Conservation (phyloP, 78 protist genomes). For the Pelomyxa schiedti region DNA sequence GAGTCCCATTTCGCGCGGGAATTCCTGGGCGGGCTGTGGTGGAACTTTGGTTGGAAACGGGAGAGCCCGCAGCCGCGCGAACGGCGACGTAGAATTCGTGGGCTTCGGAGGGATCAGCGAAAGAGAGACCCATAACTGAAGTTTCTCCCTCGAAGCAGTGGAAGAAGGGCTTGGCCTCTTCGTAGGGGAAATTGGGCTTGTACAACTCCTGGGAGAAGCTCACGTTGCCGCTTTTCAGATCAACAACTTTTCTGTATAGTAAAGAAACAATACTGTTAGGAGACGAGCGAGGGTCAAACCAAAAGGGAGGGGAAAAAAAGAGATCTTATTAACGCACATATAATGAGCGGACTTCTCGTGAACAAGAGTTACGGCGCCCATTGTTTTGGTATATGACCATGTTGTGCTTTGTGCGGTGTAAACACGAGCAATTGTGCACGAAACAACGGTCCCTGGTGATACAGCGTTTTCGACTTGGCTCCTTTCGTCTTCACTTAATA, state of each 20-base stretch:
- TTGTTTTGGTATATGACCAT: not conserved
- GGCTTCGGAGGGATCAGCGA: not conserved
- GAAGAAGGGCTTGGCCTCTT: not conserved
- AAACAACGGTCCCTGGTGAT: not conserved
- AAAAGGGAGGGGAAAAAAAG: not conserved
- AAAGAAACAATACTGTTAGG: too few relatives aligned
- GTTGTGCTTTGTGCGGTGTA: not conserved
- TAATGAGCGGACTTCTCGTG: not conserved
- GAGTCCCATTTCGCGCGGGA: not conserved
- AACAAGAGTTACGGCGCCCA: constrained; percentile 1
- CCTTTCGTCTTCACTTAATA: too few relatives aligned
- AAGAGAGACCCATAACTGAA: not conserved
- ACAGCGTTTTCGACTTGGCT: not conserved
- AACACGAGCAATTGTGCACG: not conserved
- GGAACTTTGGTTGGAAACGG: too few relatives aligned
- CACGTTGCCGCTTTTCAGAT: not conserved
- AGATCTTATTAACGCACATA: not conserved
- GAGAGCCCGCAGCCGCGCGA: not conserved
- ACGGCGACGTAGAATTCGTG: not conserved
- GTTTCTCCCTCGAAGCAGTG: not conserved
- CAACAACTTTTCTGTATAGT: too few relatives aligned
- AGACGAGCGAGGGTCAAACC: too few relatives aligned
- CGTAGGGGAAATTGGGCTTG: not conserved
- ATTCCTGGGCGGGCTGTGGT: not conserved
- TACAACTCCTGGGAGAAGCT: not conserved